phyloP scores from a whole-genome alignment of 148 eudicot species.

The Salicornia ramosissima region DNA sequence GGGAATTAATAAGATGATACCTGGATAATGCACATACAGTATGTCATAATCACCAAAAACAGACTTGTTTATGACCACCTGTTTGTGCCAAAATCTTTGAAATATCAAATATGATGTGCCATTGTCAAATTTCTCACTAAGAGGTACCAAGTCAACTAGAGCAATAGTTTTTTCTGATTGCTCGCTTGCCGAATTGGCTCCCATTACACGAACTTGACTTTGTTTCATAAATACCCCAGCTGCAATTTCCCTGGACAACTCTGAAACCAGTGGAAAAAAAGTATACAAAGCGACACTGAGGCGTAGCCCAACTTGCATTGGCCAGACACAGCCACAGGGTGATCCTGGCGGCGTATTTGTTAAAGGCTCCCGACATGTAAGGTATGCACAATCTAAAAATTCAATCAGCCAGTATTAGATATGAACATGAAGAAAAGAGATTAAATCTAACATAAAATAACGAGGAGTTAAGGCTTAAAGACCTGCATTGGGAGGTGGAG shows the following conservation, averaged over 20 bases:
- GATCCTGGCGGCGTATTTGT: conserved; percentile 71
- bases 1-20: conserved; percentile 31
- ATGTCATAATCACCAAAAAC: conserved; percentile 73
- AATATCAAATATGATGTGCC: conserved; percentile 45
- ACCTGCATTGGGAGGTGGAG: conserved; percentile 91
- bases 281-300: conserved; percentile 60
- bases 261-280: conserved; percentile 79
- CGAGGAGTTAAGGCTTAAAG: conserved; percentile 10
- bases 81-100: conserved; percentile 70
- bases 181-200: conserved; percentile 68
- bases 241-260: conserved; percentile 67
- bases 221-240: conserved; percentile 54
- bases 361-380: conserved; percentile 63
- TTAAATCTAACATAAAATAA: neutral
- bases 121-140: conserved; percentile 62
- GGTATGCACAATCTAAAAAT: conserved; percentile 58
- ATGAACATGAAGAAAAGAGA: neutral
- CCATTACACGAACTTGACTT: conserved; percentile 89
- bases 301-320: conserved; percentile 82
- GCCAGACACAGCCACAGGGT: conserved; percentile 75
- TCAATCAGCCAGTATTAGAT: conserved; percentile 10
- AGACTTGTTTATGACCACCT: conserved; percentile 50
- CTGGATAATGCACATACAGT: conserved; percentile 73
- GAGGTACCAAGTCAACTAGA: conserved; percentile 71
- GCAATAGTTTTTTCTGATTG: conserved; percentile 67